phyloP scores from a whole-genome alignment of 1,284 basidiomycete genomes.

The Tremellales sp. region DNA sequence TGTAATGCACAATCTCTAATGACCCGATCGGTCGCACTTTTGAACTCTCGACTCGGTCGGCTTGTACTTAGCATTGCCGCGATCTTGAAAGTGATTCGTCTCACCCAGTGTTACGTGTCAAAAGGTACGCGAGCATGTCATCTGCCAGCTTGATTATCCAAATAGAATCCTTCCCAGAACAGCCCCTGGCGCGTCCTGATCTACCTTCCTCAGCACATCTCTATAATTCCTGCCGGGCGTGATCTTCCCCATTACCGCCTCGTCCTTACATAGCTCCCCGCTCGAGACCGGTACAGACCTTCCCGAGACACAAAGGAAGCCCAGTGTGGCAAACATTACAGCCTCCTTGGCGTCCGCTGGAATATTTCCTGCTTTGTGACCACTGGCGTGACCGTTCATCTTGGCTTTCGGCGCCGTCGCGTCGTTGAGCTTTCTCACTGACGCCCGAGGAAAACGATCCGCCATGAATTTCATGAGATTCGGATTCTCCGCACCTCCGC shows the following conservation, averaged over 20 bases:
- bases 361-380: too few species aligned
- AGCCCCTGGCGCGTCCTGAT: background rate
- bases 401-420: too few species aligned
- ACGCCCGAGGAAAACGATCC: slow-evolving; percentile 1
- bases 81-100: too few species aligned
- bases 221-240: slow-evolving; percentile 11
- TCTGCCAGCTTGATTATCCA: background rate
- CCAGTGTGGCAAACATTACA: slow-evolving; percentile 12
- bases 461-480: slow-evolving; percentile 3
- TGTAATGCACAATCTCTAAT: too few species aligned
- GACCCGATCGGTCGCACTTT: too few species aligned
- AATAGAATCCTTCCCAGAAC: slow-evolving; percentile 5
- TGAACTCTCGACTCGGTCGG: too few species aligned
- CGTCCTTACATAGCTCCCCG: background rate
- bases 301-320: slow-evolving; percentile 6
- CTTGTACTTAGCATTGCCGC: too few species aligned
- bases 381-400: too few species aligned
- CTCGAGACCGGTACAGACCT: background rate
- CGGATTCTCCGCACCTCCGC: slow-evolving; percentile 12
- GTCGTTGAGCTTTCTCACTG: slow-evolving; percentile 6
- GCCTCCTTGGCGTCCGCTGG: slow-evolving; percentile 18
- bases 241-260: slow-evolving; percentile 12
- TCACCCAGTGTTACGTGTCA: too few species aligned
- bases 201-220: background rate
- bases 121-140: too few species aligned